Conservation (phyloP, 2,329 filamentous ascomycete species). For the Fusarium globosum region DNA sequence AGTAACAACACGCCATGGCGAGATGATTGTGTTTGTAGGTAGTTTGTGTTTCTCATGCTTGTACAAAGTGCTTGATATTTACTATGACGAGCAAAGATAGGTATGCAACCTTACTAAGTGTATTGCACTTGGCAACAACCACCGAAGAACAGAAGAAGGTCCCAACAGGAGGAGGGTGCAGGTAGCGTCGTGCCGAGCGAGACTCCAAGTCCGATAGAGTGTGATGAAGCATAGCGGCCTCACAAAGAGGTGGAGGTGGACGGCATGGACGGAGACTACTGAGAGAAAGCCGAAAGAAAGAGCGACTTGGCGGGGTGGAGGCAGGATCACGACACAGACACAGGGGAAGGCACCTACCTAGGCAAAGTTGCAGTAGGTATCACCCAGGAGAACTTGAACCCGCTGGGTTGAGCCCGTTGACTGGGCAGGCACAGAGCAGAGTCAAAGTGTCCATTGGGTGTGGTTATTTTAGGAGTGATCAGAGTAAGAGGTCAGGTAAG, state of each 20-base stretch:
- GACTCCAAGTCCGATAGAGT: conserved; percentile 42
- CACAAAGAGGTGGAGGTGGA: conserved; percentile 38
- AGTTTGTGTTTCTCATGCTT: neutral
- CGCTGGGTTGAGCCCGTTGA: conserved; percentile 31
- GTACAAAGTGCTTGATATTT: neutral
- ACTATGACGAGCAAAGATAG: neutral
- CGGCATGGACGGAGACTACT: conserved; percentile 14
- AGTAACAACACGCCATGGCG: neutral
- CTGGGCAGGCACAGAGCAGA: conserved; percentile 23
- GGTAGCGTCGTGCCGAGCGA: conserved; percentile 36
- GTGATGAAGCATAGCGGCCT: conserved; percentile 43
- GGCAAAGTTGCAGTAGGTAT: conserved; percentile 29
- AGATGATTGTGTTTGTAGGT: neutral
- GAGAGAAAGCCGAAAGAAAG: conserved; percentile 19
- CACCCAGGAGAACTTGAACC: conserved; percentile 27
- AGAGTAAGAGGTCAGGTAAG: conserved; percentile 14
- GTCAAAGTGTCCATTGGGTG: conserved; percentile 5
- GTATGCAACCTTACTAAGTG: conserved; percentile 8
- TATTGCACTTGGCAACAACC: conserved; percentile 28
- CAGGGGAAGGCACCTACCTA: conserved; percentile 6
- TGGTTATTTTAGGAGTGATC: conserved; percentile 30
- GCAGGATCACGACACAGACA: conserved; percentile 15
- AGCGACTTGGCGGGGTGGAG: conserved; percentile 3
- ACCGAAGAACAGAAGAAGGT: conserved; percentile 38
- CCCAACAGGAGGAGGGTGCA: conserved; percentile 42